Conservation (phyloP, 495 filamentous ascomycete genomes). For the Podospora tetraspora region DNA sequence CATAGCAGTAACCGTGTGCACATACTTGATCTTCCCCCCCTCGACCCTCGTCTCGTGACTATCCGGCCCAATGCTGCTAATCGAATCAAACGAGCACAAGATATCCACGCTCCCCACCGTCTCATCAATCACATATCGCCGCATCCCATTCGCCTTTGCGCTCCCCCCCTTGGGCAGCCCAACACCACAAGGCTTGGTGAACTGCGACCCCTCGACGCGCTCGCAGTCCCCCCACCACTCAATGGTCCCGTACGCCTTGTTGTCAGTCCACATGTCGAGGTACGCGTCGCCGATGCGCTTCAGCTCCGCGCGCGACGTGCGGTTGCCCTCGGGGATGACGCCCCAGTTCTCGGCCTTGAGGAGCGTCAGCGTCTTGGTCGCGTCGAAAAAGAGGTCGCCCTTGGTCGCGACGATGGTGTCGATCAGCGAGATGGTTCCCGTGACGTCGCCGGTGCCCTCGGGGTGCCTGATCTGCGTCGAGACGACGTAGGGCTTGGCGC, state of each 20-base stretch:
- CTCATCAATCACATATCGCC: conserved; percentile 37
- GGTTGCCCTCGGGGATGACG: conserved; percentile 30
- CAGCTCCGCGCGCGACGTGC: conserved; percentile 33
- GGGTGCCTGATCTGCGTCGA: conserved; percentile 29
- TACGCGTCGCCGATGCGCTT: conserved; percentile 41
- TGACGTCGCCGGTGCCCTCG: conserved; percentile 23
- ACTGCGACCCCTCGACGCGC: conserved; percentile 30
- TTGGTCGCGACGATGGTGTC: conserved; percentile 34
- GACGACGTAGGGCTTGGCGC: conserved; percentile 34
- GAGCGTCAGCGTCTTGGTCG: conserved; percentile 31
- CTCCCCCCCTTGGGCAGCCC: conserved; percentile 17
- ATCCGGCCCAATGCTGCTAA: conserved; percentile 23
- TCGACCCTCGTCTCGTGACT: conserved; percentile 34
- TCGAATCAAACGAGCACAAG: conserved; percentile 32
- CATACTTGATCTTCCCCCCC: conserved; percentile 32
- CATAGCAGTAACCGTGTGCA: conserved; percentile 27
- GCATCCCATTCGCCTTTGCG: conserved; percentile 26
- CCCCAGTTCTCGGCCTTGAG: conserved; percentile 31
- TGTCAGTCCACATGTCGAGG: conserved; percentile 35
- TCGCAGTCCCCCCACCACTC: conserved; percentile 32
- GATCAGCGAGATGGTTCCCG: conserved; percentile 29
- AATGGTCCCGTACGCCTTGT: conserved; percentile 21
- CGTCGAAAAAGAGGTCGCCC: conserved; percentile 39
- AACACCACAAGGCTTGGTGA: conserved; percentile 4
- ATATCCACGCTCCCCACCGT: conserved; percentile 32